Conservation (phyloP, 106 monocot species). For the Dendrobium catenatum region DNA sequence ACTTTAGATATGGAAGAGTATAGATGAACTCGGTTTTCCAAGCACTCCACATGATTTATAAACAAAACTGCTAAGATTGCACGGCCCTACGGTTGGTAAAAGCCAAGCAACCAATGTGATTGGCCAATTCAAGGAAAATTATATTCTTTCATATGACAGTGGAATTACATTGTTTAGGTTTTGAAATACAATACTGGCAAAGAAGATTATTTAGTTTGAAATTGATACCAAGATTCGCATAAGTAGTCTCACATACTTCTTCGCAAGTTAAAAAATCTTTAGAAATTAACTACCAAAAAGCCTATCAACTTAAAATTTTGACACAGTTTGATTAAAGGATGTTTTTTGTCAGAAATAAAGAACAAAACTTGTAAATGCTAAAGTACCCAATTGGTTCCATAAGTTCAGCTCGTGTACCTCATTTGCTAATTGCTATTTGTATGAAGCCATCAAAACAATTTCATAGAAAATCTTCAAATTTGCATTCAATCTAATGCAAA, state of each 20-base stretch:
- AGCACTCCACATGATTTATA: background rate
- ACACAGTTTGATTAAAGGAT: background rate
- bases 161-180: background rate
- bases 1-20: background rate
- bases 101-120: background rate
- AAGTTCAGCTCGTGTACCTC: background rate
- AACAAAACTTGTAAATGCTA: background rate
- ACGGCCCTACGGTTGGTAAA: background rate
- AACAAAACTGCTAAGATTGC: background rate
- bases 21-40: background rate
- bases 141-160: background rate
- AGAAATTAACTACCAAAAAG: background rate
- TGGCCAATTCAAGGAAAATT: background rate
- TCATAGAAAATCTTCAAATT: background rate
- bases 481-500: background rate
- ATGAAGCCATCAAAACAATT: background rate
- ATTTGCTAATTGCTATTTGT: conserved; percentile 1
- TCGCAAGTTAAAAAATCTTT: background rate
- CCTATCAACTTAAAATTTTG: background rate
- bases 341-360: background rate
- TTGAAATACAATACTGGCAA: background rate
- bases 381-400: background rate
- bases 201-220: background rate
- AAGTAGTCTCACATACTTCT: background rate
- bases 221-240: background rate